Conservation (phyloP, 768 basidiomycete species). For the Tulasnella sp. region DNA sequence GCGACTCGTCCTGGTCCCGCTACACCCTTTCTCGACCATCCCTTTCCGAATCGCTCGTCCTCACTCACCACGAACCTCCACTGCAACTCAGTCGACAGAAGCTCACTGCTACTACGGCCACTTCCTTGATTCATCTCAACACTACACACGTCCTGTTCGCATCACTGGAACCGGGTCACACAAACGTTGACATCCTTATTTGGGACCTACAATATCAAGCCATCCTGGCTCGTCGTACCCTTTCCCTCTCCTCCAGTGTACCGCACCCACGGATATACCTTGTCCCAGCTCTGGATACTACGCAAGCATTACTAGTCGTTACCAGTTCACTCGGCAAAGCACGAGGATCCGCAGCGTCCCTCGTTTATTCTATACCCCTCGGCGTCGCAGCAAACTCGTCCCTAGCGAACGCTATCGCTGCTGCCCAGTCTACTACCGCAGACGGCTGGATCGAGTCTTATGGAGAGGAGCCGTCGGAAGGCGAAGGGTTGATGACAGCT, state of each 20-base stretch:
- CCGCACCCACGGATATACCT: neutral
- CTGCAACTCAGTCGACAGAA: neutral
- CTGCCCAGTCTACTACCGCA: neutral
- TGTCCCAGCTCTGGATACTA: neutral
- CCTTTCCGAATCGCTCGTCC: neutral
- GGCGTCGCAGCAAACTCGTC: neutral
- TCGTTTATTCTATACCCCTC: neutral
- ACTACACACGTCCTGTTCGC: slow-evolving; percentile 19
- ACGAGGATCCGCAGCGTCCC: neutral
- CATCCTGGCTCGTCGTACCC: neutral
- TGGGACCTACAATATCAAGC: slow-evolving; percentile 20
- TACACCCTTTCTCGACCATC: neutral
- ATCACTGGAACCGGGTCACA: neutral
- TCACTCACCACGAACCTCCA: neutral
- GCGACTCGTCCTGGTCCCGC: neutral
- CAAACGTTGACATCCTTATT: slow-evolving; percentile 9
- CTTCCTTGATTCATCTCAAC: slow-evolving; percentile 17
- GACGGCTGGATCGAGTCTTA: neutral
- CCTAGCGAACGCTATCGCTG: neutral
- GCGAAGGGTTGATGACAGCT: neutral
- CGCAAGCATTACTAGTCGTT: neutral
- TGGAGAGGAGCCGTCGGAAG: neutral
- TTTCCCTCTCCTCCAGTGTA: neutral
- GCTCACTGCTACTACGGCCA: neutral
- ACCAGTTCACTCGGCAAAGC: neutral